Percentiles rank a stretch among this genome's conserved stretches.
These are phyloP conservation scores for Larix sibirica DNA, from an alignment of 83 land plant species.

Conservation along the genomic window DNA sequence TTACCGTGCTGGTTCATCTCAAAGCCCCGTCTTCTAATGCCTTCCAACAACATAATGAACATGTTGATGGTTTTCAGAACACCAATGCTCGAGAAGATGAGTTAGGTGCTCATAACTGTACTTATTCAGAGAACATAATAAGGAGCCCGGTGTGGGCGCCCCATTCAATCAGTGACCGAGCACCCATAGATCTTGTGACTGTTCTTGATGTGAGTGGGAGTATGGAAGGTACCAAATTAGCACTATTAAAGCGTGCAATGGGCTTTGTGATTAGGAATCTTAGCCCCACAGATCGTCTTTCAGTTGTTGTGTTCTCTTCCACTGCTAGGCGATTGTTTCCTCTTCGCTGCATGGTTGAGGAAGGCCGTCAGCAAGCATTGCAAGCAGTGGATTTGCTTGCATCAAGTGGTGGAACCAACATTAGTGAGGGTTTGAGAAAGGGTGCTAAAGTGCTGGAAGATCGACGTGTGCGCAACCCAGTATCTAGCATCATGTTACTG, in stretches of 20 bases:
- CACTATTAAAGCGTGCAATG: slow-evolving; percentile 88
- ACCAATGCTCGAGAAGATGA: neutral
- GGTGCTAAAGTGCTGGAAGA: slow-evolving; percentile 80
- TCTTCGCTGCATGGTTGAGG: slow-evolving; percentile 71
- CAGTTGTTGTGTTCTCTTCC: slow-evolving; percentile 79
- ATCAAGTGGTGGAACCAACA: slow-evolving; percentile 77
- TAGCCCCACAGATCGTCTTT: slow-evolving; percentile 79
- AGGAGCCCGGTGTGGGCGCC: slow-evolving; percentile 5
- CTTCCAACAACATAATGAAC: neutral
- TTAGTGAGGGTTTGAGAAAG: slow-evolving; percentile 79
- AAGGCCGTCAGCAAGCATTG: slow-evolving; percentile 66
- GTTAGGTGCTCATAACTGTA: neutral
- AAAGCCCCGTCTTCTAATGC: slow-evolving; percentile 6
- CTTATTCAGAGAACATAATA: slow-evolving; percentile 5
- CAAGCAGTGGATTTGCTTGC: slow-evolving; percentile 80
- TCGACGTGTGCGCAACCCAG: slow-evolving; percentile 62
- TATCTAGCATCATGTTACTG: slow-evolving; percentile 68
- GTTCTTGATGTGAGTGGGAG: slow-evolving; percentile 57
- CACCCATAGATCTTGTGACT: slow-evolving; percentile 46
- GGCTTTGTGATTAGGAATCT: slow-evolving; percentile 79
- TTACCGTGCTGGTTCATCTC: slow-evolving; percentile 6
- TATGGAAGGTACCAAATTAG: slow-evolving; percentile 71
- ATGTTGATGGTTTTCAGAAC: neutral
- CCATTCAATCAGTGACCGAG: slow-evolving; percentile 8
- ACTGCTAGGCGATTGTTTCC: slow-evolving; percentile 77